These are phyloP conservation scores for Juglanconis sp. DNA, from an alignment of 2,329 filamentous ascomycete species.

Conservation along the genomic window DNA sequence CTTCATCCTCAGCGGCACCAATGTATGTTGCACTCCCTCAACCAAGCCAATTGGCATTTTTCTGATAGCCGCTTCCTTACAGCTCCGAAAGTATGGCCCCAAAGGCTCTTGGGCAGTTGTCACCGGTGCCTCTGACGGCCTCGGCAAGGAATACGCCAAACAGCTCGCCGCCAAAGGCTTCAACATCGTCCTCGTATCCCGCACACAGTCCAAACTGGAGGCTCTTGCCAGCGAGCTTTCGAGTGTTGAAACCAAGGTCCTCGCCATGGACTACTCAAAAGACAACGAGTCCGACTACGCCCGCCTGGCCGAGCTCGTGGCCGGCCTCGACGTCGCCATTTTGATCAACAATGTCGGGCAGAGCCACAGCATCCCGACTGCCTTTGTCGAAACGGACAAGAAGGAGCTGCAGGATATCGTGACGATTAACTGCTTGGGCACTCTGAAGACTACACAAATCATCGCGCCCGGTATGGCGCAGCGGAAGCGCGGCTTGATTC, in stretches of 20 bases:
- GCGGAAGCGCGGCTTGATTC: conserved; percentile 80
- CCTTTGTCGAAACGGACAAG: conserved; percentile 76
- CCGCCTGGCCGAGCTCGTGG: conserved; percentile 63
- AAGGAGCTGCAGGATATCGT: conserved; percentile 87
- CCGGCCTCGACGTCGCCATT: conserved; percentile 76
- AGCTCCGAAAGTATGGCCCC: conserved; percentile 88
- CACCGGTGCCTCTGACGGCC: conserved; percentile 91
- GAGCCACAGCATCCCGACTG: conserved; percentile 87
- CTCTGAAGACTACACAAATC: conserved; percentile 81
- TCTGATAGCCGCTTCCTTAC: not conserved
- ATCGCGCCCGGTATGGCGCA: conserved; percentile 80
- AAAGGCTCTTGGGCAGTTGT: conserved; percentile 92
- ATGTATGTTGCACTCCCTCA: conserved; percentile 41
- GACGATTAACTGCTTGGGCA: conserved; percentile 91
- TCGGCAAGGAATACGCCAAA: conserved; percentile 92
- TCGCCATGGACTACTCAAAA: conserved; percentile 88
- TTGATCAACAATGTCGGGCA: conserved; percentile 96
- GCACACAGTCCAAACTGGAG: conserved; percentile 89
- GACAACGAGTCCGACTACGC: conserved; percentile 80
- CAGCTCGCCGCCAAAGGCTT: conserved; percentile 90
- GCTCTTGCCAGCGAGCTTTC: conserved; percentile 71
- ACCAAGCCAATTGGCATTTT: not conserved
- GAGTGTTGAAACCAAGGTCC: conserved; percentile 66
- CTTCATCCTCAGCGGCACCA: conserved; percentile 64
- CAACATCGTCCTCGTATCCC: conserved; percentile 92